Base-by-base conservation (phyloP, 495 filamentous ascomycete species). In the Aspergillus nanangensis region DNA sequence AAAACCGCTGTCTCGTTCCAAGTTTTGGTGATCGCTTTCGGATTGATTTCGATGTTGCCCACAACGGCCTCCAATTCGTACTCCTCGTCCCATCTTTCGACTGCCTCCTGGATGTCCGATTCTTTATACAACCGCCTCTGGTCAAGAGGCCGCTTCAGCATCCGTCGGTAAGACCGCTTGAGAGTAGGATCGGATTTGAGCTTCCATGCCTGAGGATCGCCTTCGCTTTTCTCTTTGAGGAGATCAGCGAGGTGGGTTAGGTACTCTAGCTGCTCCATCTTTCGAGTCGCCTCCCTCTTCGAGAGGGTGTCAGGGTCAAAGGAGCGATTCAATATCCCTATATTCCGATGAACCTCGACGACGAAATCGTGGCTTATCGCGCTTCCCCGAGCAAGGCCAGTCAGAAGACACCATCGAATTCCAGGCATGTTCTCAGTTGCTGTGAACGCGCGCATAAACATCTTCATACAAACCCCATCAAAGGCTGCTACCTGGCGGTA, bases 331-430 rank as follows among this genome's bases (percentile, higher is more conserved):
- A 60, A 35, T 8, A 47, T 39, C 4, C 53, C 57, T 18, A 69
- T 24, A 20, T 66, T 48, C 7, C 63, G 62, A 22, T 53, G 48
- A 8, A 50, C 53, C 34, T 74, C 71, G 22, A 61, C 62, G 5
- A 68, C 45, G 33, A 74, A 64, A 29, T 64, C 56, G 11, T 36
- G 53, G 18, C 49, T 53, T 18, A 63, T 32, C 2, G 60, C 51
- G 39, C 60, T 63, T 7, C 52, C 44, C 21, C 66, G 66, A 21
- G 64, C 47, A 11, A 74, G 55, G 1, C 53, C 60, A 1, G 69
- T 66, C 46, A 72, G 32, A 20, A 72, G 49, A 41, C 69, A 71
- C 71, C 71, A 74, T 44, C 71, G 68, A 3, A 71, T 48, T 2
- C 71, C 71, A 13, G 58, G 46, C n/a, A 66, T 31, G 22, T 70